Conservation (phyloP, 2,329 filamentous ascomycete species). For the Penicillium sp. region DNA sequence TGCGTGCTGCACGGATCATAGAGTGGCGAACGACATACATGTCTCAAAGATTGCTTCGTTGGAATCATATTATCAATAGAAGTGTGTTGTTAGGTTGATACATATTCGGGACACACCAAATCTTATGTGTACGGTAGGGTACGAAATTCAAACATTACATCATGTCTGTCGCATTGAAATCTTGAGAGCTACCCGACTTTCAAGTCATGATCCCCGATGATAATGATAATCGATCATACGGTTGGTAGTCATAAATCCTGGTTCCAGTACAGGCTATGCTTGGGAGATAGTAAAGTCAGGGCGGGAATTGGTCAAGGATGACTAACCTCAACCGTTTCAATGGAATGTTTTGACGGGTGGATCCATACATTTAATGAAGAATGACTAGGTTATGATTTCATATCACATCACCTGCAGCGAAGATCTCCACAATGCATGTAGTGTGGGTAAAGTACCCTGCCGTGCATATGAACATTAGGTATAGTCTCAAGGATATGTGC, state of each 20-base stretch:
- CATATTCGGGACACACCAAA: too few relatives aligned
- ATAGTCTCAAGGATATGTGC: neutral
- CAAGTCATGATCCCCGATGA: neutral
- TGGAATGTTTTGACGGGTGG: too few relatives aligned
- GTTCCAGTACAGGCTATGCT: too few relatives aligned
- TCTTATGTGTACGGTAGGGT: neutral
- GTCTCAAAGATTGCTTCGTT: too few relatives aligned
- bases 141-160: neutral
- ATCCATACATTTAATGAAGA: neutral
- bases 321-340: too few relatives aligned
- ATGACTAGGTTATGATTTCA: slow-evolving; percentile 1
- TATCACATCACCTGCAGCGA: neutral
- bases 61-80: neutral
- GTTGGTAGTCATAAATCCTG: too few relatives aligned
- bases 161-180: neutral
- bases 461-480: too few relatives aligned
- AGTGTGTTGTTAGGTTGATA: too few relatives aligned
- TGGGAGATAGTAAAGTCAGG: too few relatives aligned
- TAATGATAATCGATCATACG: too few relatives aligned
- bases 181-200: too few relatives aligned
- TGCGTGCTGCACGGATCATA: neutral
- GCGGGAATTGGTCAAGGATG: too few relatives aligned
- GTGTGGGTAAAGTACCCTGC: neutral
- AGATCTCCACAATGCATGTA: neutral
- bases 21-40: slow-evolving; percentile 3